Percentiles rank a stretch among this genome's conserved stretches.
Conservation (phyloP, 225 moss, liverwort and hornwort genomes). For the Ulota crispa region DNA sequence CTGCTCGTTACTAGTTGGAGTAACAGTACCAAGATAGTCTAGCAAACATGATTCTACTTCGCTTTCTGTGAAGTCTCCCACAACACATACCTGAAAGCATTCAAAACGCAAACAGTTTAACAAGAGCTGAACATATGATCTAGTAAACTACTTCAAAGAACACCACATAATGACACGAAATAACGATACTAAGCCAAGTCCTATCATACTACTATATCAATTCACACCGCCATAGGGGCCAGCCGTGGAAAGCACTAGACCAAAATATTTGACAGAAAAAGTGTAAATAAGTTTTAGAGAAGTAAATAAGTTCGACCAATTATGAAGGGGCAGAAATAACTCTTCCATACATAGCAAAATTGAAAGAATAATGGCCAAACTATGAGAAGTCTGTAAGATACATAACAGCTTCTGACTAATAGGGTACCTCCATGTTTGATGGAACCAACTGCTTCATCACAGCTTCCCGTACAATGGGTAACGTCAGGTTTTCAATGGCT, state of each 20-base stretch:
- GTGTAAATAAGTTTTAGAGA: neutral
- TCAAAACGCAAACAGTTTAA: neutral
- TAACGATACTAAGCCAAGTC: neutral
- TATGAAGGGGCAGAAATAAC: neutral
- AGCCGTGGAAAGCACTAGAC: neutral
- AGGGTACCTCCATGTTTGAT: conserved; percentile 91
- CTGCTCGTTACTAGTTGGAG: conserved; percentile 54
- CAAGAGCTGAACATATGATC: neutral
- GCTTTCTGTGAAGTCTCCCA: conserved; percentile 87
- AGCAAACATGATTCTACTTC: conserved; percentile 93
- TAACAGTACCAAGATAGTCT: conserved; percentile 91
- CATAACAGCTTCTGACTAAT: conserved; percentile 1
- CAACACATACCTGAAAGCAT: conserved; percentile 85
- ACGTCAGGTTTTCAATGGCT: conserved; percentile 80
- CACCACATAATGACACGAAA: neutral
- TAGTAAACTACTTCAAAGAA: neutral
- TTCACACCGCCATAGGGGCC: neutral
- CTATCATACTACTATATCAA: neutral
- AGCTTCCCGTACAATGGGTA: conserved; percentile 85
- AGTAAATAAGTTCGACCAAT: neutral
- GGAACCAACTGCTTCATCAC: conserved; percentile 95
- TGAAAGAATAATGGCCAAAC: neutral
- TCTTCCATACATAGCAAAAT: neutral
- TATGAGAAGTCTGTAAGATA: neutral
- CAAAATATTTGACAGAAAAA: neutral